phyloP scores from a whole-genome alignment of 2,329 filamentous ascomycete species.

The Trichophyton rubrum region DNA sequence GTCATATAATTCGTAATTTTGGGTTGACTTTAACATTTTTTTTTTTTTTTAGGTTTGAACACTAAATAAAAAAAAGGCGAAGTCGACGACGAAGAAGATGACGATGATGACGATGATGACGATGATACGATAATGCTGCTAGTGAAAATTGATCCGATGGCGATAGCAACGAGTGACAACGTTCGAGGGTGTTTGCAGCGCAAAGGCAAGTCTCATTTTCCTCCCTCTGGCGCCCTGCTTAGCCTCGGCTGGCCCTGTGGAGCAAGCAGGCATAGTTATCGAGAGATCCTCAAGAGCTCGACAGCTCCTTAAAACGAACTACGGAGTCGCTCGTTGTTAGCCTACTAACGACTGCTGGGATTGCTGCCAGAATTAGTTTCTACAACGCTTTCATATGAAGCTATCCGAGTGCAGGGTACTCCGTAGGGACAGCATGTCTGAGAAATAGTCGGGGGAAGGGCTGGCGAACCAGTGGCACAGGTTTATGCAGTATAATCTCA shows the following conservation, averaged over 20 bases:
- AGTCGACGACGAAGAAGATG: neutral
- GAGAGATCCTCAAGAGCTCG: neutral
- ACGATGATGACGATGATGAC: neutral
- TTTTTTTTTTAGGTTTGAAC: neutral
- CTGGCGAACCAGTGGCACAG: neutral
- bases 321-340: too few species aligned
- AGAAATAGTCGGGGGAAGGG: neutral
- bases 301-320: neutral
- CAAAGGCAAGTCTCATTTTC: neutral
- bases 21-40: neutral
- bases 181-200: neutral
- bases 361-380: neutral
- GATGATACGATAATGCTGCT: too few species aligned
- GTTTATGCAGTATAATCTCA: neutral
- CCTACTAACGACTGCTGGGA: too few species aligned
- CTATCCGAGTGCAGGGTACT: neutral
- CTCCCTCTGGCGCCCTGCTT: neutral
- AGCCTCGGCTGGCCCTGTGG: conserved; percentile 1
- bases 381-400: neutral
- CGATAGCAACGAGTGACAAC: neutral
- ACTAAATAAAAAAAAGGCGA: too few species aligned
- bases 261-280: neutral
- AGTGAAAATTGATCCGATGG: too few species aligned
- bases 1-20: neutral
- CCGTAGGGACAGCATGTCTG: neutral